Evolutionary conservation across 2,329 filamentous ascomycete genomes (phyloP).

Genomic region (Rasamsonia emersonii): DNA sequence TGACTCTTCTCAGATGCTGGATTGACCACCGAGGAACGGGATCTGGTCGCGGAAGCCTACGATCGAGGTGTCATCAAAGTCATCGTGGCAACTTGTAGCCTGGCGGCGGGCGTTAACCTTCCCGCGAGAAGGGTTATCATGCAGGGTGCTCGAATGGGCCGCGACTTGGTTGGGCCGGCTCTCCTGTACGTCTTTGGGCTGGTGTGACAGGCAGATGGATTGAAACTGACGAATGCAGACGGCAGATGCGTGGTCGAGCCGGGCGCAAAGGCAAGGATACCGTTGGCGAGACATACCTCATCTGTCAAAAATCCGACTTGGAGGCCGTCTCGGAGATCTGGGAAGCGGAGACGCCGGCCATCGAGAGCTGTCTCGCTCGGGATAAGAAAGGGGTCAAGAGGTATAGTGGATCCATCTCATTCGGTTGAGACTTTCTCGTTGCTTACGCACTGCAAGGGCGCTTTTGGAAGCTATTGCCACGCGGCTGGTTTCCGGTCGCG

Average conservation of each 20-base stretch:
- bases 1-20: slow-evolving; percentile 31
- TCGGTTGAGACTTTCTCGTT: not conserved
- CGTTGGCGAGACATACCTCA: slow-evolving; percentile 68
- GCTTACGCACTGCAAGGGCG: slow-evolving; percentile 42
- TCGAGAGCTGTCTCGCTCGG: slow-evolving; percentile 59
- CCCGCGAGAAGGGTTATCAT: slow-evolving; percentile 64
- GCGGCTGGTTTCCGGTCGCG: slow-evolving; percentile 56
- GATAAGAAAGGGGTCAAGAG: slow-evolving; percentile 61
- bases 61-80: slow-evolving; percentile 60
- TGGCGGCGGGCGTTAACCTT: slow-evolving; percentile 76
- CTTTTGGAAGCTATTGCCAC: slow-evolving; percentile 63
- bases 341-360: slow-evolving; percentile 61
- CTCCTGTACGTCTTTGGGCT: slow-evolving; percentile 54
- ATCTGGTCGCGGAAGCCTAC: slow-evolving; percentile 62
- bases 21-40: slow-evolving; percentile 66
- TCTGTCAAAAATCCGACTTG: slow-evolving; percentile 60
- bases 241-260: slow-evolving; percentile 71
- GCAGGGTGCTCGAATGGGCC: slow-evolving; percentile 66
- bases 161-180: slow-evolving; percentile 66
- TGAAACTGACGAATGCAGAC: slow-evolving; percentile 30
- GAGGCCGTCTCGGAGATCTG: slow-evolving; percentile 62
- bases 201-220: not conserved
- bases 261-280: slow-evolving; percentile 72
- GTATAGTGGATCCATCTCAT: slow-evolving; percentile 25
- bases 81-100: slow-evolving; percentile 67